Conservation (phyloP, 2,329 filamentous ascomycete genomes). For the Diaporthe ampelina region DNA sequence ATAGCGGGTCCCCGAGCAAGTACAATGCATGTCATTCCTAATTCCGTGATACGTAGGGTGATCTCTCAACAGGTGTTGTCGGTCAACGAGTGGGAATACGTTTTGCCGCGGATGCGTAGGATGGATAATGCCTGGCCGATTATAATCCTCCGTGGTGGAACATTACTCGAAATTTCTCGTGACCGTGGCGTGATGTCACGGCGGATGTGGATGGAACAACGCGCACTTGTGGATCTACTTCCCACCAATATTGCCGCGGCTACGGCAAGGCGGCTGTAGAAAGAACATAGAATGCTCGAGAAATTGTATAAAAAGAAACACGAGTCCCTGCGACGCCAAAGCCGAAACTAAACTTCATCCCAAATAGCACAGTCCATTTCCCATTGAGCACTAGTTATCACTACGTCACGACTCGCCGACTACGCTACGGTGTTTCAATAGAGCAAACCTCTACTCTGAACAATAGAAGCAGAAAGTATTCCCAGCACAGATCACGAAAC, state of each 20-base stretch:
- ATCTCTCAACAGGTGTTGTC: neutral
- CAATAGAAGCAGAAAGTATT: neutral
- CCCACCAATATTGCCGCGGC: neutral
- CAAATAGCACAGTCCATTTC: neutral
- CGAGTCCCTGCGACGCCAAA: neutral
- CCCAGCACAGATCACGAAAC: neutral
- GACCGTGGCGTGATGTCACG: conserved; percentile 15
- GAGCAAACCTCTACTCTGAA: neutral
- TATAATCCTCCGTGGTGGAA: neutral
- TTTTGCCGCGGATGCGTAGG: neutral
- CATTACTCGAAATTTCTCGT: conserved; percentile 24
- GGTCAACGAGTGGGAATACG: neutral
- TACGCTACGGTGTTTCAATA: neutral
- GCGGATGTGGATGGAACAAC: neutral
- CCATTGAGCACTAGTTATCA: conserved; percentile 4
- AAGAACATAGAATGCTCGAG: no score
- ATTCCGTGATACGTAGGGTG: neutral
- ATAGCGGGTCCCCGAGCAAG: neutral
- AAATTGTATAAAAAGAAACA: neutral
- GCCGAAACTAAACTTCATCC: neutral
- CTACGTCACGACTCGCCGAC: conserved; percentile 29
- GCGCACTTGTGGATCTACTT: neutral
- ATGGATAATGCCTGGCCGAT: neutral
- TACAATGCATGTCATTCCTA: neutral
- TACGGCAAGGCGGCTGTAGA: neutral